Evolutionary conservation across 148 eudicot genomes (phyloP).

Genomic region (Fagopyrum tataricum): DNA sequence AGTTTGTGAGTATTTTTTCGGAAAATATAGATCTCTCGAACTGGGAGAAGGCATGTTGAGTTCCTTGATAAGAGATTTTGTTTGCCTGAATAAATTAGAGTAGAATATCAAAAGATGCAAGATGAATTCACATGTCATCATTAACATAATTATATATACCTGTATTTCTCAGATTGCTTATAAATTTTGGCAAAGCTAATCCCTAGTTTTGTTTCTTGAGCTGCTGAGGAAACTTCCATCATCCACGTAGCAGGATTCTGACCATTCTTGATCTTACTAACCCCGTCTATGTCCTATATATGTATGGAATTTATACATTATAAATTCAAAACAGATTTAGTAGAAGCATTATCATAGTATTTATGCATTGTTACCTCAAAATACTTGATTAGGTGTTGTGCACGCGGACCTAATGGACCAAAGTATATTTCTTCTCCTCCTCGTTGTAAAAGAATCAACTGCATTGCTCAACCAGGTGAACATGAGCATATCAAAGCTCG

Average conservation of each 20-base stretch:
- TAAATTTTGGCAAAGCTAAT: slow-evolving; percentile 32
- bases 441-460: slow-evolving; percentile 28
- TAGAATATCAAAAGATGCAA: neutral
- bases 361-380: slow-evolving; percentile 25
- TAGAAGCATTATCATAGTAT: neutral
- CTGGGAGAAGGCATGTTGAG: slow-evolving; percentile 24
- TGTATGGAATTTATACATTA: neutral
- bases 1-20: slow-evolving; percentile 34
- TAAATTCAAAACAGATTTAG: neutral
- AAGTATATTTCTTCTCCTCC: slow-evolving; percentile 28
- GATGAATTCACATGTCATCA: neutral
- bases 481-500: too few species aligned
- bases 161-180: slow-evolving; percentile 23
- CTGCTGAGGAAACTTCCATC: slow-evolving; percentile 36
- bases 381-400: slow-evolving; percentile 22
- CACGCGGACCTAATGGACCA: slow-evolving; percentile 26
- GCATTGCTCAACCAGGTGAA: neutral
- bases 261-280: slow-evolving; percentile 33
- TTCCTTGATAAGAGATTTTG: slow-evolving; percentile 21
- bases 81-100: slow-evolving; percentile 14
- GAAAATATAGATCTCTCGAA: slow-evolving; percentile 26
- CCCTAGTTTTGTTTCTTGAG: too few species aligned
- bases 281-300: slow-evolving; percentile 26
- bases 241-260: slow-evolving; percentile 58
- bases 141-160: slow-evolving; percentile 21